Percentiles rank a stretch among this genome's conserved stretches.
Evolutionary conservation across 2,329 filamentous ascomycete genomes (phyloP).

Genomic region (Talaromyces pinophilus): DNA sequence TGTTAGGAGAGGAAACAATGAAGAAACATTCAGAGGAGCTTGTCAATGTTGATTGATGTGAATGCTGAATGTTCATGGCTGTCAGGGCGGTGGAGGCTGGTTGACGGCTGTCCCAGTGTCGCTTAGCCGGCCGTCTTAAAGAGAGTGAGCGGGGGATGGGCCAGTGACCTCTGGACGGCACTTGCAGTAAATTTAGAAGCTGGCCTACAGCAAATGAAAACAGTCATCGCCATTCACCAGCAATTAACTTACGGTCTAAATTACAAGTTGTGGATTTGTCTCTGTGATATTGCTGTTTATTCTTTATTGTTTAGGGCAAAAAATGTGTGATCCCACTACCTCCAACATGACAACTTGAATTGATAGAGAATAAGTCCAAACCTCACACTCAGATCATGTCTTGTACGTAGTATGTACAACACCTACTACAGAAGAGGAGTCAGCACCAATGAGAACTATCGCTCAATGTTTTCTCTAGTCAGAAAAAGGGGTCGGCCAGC

Average conservation of each 20-base stretch:
- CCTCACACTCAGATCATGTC: background rate
- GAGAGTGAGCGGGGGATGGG: constrained; percentile 37
- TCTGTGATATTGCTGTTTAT: background rate
- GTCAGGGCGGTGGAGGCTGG: constrained; percentile 22
- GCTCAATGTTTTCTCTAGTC: background rate
- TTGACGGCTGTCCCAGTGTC: constrained; percentile 38
- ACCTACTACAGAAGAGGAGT: background rate
- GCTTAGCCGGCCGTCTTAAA: constrained; percentile 39
- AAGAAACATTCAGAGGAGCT: background rate
- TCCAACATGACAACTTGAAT: background rate
- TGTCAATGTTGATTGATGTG: constrained; percentile 5
- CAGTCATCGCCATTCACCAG: background rate
- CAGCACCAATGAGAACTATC: background rate
- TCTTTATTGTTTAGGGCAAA: background rate
- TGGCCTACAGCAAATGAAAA: background rate
- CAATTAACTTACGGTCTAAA: background rate
- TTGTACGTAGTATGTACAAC: background rate
- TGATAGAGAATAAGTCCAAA: background rate
- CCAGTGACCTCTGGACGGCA: background rate
- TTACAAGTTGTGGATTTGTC: background rate
- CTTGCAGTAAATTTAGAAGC: background rate
- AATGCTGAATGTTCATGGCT: constrained; percentile 1
- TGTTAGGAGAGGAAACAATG: background rate
- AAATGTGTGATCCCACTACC: background rate
- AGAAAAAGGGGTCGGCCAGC: constrained; percentile 8